Base-by-base conservation (phyloP, 2,329 filamentous ascomycete genomes). In the Colletotrichum lupini region DNA sequence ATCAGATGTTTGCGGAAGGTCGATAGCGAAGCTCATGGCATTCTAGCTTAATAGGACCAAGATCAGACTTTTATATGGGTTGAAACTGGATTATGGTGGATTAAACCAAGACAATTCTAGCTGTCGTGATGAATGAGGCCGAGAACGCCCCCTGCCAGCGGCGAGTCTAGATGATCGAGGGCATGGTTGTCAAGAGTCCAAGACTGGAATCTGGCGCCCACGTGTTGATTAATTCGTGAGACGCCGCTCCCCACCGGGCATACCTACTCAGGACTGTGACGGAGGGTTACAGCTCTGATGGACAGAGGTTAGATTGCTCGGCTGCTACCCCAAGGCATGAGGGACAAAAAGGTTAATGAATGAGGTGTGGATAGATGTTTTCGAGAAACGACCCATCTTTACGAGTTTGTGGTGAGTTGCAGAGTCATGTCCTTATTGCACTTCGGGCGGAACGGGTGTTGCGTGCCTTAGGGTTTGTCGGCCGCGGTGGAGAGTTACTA, bases 391-490 rank as follows among this genome's bases (percentile, higher is more conserved):
- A n/a, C 69, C 65, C 65, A 68, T 72, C 24, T 72, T 64, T 63
- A 72, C 59, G 69, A 72, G 69, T 26, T 52, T 7, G n/a, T 53
- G 30, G 52, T 63, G 57, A 55, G 64, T 56, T 58, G 52, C 57
- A 68, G 69, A 68, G 57, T 72, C 68, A 72, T 72, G 64, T 63
- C 62, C 68, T 19, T 12, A n/a, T 63, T 30, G 68, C 30, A 49
- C 22, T 49, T 35, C 61, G 30, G 62, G 62, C 62, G 63, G 63
- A 67, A 61, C 63, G 57, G 49, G 57, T 68, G 58, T 71, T 71
- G 46, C 63, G 63, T 52, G 62, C 62, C 62, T 65, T 65, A 53
- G 61, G 55, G 53, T 70, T 49, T 70, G 32, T 52, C 55, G 37
- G 32, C 32, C 46, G 66, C 16, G 30, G 58, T 67, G 32, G 56